phyloP scores from a whole-genome alignment of 2,329 filamentous ascomycete species.

The Colletotrichum eleusines region DNA sequence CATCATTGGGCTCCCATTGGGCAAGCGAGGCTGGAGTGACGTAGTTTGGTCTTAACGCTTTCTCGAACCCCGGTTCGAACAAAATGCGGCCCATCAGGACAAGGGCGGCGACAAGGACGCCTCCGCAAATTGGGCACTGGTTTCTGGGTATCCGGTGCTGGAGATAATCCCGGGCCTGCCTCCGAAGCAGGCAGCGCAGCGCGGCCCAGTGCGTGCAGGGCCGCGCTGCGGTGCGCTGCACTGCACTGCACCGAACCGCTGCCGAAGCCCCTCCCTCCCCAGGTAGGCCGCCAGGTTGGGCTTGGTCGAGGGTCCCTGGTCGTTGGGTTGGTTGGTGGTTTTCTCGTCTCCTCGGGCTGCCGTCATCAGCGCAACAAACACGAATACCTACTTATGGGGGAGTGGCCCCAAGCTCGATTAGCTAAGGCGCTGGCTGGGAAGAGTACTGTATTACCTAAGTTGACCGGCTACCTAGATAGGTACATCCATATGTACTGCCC shows the following conservation, averaged over 20 bases:
- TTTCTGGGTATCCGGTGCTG: slow-evolving; percentile 39
- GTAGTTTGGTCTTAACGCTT: slow-evolving; percentile 7
- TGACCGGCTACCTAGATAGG: too few relatives aligned
- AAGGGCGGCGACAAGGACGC: slow-evolving; percentile 6
- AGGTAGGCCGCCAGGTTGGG: background rate
- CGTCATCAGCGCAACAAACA: slow-evolving; percentile 11
- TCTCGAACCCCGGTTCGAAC: slow-evolving; percentile 38
- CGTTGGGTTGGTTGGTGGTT: slow-evolving; percentile 18
- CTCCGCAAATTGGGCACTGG: slow-evolving; percentile 33
- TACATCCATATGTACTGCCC: too few relatives aligned
- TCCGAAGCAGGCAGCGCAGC: slow-evolving; percentile 18
- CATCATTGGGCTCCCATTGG: slow-evolving; percentile 26
- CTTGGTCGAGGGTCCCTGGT: slow-evolving; percentile 16
- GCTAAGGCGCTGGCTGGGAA: too few relatives aligned
- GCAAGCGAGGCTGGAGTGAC: slow-evolving; percentile 21
- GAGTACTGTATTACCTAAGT: too few relatives aligned
- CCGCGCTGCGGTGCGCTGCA: too few relatives aligned
- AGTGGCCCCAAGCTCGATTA: too few relatives aligned
- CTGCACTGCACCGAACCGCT: slow-evolving; percentile 30
- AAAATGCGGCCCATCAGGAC: slow-evolving; percentile 13
- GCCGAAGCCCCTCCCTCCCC: slow-evolving; percentile 22
- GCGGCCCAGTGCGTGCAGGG: background rate
- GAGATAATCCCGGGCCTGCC: slow-evolving; percentile 22
- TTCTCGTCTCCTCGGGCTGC: slow-evolving; percentile 10
- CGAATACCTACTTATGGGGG: too few relatives aligned